Evolutionary conservation across 225 moss, liverwort and hornwort genomes (phyloP).

Genomic region (Marchantia polymorpha): DNA sequence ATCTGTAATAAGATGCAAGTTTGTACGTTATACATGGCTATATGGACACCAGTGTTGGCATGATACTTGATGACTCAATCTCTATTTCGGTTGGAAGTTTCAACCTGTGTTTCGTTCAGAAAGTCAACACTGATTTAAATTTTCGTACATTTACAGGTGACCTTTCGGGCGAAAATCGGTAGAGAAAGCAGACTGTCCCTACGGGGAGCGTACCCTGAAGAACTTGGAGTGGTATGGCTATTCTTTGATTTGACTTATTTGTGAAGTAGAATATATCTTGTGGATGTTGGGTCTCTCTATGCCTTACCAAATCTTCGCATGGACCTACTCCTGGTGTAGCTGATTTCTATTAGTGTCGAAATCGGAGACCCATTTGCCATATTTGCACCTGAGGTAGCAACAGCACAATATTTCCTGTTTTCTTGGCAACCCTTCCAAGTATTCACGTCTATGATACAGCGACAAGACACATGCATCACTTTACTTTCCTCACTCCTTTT

Average conservation of each 20-base stretch:
- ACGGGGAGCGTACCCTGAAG: conserved; percentile 95
- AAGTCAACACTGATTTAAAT: background rate
- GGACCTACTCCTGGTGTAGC: background rate
- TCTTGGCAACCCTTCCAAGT: too few species aligned
- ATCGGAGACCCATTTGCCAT: too few species aligned
- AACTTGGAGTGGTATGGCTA: conserved; percentile 88
- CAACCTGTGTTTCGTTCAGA: too few species aligned
- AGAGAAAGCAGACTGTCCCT: conserved; percentile 85
- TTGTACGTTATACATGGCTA: too few species aligned
- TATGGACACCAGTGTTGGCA: too few species aligned
- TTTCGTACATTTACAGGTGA: conserved; percentile 49
- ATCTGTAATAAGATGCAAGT: too few species aligned
- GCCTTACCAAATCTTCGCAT: background rate
- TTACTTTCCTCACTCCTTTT: background rate
- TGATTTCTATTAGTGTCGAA: too few species aligned
- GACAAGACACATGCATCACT: background rate
- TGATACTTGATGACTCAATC: too few species aligned
- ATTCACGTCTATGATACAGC: too few species aligned
- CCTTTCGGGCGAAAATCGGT: conserved; percentile 96
- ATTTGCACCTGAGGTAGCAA: too few species aligned
- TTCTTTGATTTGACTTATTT: background rate
- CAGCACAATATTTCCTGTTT: too few species aligned
- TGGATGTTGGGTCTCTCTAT: background rate
- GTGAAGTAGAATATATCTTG: background rate
- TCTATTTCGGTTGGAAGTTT: too few species aligned